Evolutionary conservation across 2,329 filamentous ascomycete genomes (phyloP).

Genomic region (Didymella glomerata): DNA sequence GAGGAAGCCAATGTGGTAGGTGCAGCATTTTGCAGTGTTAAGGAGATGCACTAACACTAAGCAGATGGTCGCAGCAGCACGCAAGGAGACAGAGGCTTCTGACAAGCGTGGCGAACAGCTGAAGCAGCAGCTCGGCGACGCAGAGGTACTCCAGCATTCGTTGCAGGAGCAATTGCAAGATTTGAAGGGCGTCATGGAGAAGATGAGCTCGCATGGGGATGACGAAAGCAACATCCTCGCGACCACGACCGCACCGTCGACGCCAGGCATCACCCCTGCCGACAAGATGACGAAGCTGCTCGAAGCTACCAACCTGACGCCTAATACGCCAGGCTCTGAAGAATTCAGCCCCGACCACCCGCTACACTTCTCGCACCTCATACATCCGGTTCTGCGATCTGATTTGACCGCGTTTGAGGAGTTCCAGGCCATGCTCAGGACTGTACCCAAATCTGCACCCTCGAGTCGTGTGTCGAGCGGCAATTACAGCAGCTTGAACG

Average conservation of each 20-base stretch:
- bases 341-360: constrained; percentile 69
- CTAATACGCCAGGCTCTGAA: constrained; percentile 57
- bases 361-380: constrained; percentile 79
- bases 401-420: constrained; percentile 85
- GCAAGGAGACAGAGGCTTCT: constrained; percentile 81
- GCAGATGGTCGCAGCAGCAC: constrained; percentile 89
- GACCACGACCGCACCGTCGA: constrained; percentile 74
- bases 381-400: constrained; percentile 82
- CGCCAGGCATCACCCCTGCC: constrained; percentile 70
- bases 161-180: constrained; percentile 93
- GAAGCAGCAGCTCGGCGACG: constrained; percentile 83
- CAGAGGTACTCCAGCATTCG: constrained; percentile 82
- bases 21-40: constrained; percentile 5
- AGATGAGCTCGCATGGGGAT: constrained; percentile 80
- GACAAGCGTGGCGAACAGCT: constrained; percentile 89
- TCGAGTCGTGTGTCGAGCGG: constrained; percentile 76
- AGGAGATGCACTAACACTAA: constrained; percentile 25
- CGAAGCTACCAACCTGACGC: constrained; percentile 66
- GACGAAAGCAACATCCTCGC: constrained; percentile 71
- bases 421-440: constrained; percentile 78
- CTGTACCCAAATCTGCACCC: constrained; percentile 66
- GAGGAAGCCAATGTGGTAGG: constrained; percentile 90
- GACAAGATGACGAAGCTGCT: constrained; percentile 68
- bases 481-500: constrained; percentile 71
- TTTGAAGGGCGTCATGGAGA: constrained; percentile 91